Evolutionary conservation across 2,329 filamentous ascomycete genomes (phyloP).

Genomic region (Claviceps africana): DNA sequence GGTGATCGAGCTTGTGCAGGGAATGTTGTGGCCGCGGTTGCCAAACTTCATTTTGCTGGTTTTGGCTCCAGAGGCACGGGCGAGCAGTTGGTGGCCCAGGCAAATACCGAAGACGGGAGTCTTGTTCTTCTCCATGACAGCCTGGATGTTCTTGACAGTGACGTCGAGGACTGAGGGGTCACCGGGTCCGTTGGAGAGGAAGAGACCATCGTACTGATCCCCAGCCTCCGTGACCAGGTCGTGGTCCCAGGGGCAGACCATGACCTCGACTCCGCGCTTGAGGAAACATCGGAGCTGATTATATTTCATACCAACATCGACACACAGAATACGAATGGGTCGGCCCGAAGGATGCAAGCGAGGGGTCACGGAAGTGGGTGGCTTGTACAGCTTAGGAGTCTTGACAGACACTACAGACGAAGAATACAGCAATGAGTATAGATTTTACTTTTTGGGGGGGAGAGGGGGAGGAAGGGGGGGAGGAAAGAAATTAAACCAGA

Average conservation of each 20-base stretch:
- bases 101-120: conserved; percentile 94
- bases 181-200: conserved; percentile 95
- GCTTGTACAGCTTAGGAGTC: conserved; percentile 72
- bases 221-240: conserved; percentile 66
- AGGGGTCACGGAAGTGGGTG: conserved; percentile 53
- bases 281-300: conserved; percentile 94
- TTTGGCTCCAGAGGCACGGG: conserved; percentile 71
- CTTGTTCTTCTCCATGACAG: conserved; percentile 61
- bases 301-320: conserved; percentile 97
- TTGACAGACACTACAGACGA: conserved; percentile 65
- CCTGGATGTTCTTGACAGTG: conserved; percentile 67
- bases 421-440: conserved; percentile 21
- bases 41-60: conserved; percentile 99
- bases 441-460: conserved; percentile 8
- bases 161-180: conserved; percentile 74
- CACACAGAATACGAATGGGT: conserved; percentile 71
- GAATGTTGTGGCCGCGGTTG: conserved; percentile 97
- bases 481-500: background rate
- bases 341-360: conserved; percentile 82
- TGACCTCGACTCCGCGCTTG: conserved; percentile 78
- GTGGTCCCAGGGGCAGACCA: conserved; percentile 93
- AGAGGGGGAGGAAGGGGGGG: too few relatives aligned
- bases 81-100: conserved; percentile 88
- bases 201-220: conserved; percentile 86
- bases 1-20: conserved; percentile 88